A percentile compares a stretch with the other conserved stretches of the same genome.
phyloP scores from a whole-genome alignment of 306 rosid genomes.

The Rosa persica region DNA sequence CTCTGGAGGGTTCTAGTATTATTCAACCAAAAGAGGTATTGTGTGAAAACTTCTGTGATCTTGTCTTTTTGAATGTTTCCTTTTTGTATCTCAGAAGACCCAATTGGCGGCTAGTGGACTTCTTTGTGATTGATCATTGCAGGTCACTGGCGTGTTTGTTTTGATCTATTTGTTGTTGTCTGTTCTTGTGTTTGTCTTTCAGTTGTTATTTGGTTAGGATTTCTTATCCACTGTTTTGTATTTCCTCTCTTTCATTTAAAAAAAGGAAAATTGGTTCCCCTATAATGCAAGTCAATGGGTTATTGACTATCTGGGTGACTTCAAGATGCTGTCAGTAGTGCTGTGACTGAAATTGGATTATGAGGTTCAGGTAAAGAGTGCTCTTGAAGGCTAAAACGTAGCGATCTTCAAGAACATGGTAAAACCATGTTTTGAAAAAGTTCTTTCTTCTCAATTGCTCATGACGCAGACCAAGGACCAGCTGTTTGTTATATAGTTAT shows the following conservation, averaged over 20 bases:
- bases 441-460: background rate
- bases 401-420: background rate
- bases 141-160: background rate
- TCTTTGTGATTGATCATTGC: background rate
- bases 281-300: background rate
- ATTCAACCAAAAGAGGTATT: slow-evolving; percentile 66
- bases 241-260: background rate
- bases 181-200: background rate
- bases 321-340: background rate
- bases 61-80: slow-evolving; percentile 9
- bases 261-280: background rate
- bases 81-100: background rate
- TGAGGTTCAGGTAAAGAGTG: background rate
- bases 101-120: slow-evolving; percentile 3
- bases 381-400: background rate
- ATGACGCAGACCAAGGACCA: background rate
- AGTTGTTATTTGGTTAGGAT: background rate
- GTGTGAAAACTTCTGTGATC: background rate
- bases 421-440: background rate
- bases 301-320: background rate
- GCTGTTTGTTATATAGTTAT: background rate
- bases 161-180: background rate
- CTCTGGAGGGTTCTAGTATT: slow-evolving; percentile 43
- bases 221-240: background rate
- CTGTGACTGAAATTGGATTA: slow-evolving; percentile 1